Evolutionary conservation across 2,329 filamentous ascomycete species (phyloP).

Genomic region (Cordyceps cicadae): DNA sequence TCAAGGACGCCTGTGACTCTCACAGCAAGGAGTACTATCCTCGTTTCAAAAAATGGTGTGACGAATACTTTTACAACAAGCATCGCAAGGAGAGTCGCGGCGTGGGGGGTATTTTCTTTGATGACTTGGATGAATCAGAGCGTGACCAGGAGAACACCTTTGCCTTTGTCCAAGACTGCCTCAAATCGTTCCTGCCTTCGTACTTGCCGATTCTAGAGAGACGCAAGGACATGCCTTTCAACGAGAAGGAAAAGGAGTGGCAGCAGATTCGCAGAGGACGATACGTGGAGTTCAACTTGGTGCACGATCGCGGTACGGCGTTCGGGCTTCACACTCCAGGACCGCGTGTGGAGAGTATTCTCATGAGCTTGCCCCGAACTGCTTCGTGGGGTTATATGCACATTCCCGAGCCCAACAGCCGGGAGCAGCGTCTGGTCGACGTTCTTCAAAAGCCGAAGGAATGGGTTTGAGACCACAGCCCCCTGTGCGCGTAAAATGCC

Average conservation of each 20-base stretch:
- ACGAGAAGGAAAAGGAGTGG: conserved; percentile 83
- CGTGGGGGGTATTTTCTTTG: conserved; percentile 95
- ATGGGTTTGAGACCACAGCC: conserved; percentile 44
- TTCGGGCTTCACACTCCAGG: conserved; percentile 92
- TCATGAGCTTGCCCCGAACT: conserved; percentile 93
- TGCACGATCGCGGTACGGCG: conserved; percentile 89
- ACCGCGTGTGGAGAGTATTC: conserved; percentile 86
- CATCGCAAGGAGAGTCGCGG: conserved; percentile 82
- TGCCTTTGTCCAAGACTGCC: conserved; percentile 75
- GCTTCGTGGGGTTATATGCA: conserved; percentile 97
- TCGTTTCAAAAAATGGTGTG: conserved; percentile 96
- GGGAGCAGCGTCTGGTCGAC: conserved; percentile 74
- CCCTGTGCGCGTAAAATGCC: background rate
- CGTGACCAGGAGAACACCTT: conserved; percentile 86
- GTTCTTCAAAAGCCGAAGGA: conserved; percentile 57
- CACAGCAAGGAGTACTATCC: conserved; percentile 91
- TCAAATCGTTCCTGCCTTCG: conserved; percentile 79
- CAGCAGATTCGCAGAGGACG: conserved; percentile 89
- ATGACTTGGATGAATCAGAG: conserved; percentile 82
- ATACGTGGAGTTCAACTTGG: conserved; percentile 97
- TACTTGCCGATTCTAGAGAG: conserved; percentile 84
- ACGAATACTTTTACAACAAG: conserved; percentile 92
- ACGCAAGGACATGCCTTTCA: conserved; percentile 88
- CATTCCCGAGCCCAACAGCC: conserved; percentile 62
- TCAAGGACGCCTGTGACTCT: conserved; percentile 87